These are phyloP conservation scores for Zoysia japonica DNA, from an alignment of 176 grass and related monocot species.

Conservation along the genomic window DNA sequence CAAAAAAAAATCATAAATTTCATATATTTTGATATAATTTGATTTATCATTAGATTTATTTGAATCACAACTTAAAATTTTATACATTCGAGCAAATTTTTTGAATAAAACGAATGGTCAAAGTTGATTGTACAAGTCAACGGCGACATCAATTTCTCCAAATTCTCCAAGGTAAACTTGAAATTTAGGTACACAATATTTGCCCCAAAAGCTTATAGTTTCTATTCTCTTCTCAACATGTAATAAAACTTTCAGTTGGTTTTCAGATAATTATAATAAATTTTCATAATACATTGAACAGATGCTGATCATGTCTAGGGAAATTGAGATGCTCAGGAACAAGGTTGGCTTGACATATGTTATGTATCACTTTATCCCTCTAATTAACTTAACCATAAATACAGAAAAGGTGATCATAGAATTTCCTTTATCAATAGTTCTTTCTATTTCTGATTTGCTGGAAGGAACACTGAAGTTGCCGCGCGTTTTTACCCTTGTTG, in stretches of 20 bases:
- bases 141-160: constrained; percentile 26
- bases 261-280: neutral
- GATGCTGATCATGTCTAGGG: constrained; percentile 78
- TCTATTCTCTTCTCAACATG: neutral
- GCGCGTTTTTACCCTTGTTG: no score
- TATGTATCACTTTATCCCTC: neutral
- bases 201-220: constrained; percentile 51
- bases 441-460: constrained; percentile 44
- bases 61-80: no score
- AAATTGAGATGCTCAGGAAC: constrained; percentile 75
- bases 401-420: neutral
- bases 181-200: constrained; percentile 63
- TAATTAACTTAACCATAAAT: neutral
- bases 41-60: no score
- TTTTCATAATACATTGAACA: constrained; percentile 36
- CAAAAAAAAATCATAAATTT: no score
- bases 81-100: no score
- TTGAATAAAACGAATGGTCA: no score
- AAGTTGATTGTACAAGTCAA: no score
- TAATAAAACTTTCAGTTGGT: neutral
- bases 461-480: constrained; percentile 52
- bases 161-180: constrained; percentile 71
- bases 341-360: constrained; percentile 52
- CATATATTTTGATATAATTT: no score
- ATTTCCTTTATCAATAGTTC: neutral